phyloP scores from a whole-genome alignment of 176 grass and related monocot species.

The Triticum timopheevii region DNA sequence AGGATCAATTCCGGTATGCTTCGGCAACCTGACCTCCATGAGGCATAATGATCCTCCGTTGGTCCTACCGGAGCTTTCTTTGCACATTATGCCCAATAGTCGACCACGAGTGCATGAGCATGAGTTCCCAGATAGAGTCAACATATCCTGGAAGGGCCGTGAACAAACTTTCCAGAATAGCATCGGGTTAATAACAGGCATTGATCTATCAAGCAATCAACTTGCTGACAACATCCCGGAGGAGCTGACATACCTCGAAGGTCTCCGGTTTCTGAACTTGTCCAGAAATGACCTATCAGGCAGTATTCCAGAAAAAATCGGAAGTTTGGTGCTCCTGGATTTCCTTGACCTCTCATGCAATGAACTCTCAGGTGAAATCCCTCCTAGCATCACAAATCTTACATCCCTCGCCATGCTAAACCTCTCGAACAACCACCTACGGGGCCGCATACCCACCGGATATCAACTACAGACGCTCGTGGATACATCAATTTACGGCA shows the following conservation, averaged over 20 bases:
- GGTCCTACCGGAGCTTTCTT: background rate
- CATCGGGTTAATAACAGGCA: conserved; percentile 25
- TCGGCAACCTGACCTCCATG: conserved; percentile 44
- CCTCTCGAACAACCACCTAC: conserved; percentile 3
- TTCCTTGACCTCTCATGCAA: conserved; percentile 35
- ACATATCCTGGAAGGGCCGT: conserved; percentile 27
- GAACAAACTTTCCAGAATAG: background rate
- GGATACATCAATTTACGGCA: conserved; percentile 21
- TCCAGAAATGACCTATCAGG: conserved; percentile 27
- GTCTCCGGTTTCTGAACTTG: conserved; percentile 20
- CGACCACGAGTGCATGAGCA: too few species aligned
- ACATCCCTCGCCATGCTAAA: background rate
- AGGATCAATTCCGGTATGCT: conserved; percentile 31
- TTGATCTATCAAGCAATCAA: conserved; percentile 29
- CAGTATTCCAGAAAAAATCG: background rate
- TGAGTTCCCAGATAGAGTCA: background rate
- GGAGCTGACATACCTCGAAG: conserved; percentile 12
- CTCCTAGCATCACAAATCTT: background rate
- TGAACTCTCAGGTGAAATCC: conserved; percentile 20
- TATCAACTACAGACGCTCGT: conserved; percentile 6
- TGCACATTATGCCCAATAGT: background rate
- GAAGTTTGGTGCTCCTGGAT: background rate
- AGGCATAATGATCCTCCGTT: background rate
- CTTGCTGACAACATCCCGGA: background rate
- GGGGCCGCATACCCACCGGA: conserved; percentile 28